Conservation (phyloP, 208 protist genomes). For the Leishmania lainsoni region DNA sequence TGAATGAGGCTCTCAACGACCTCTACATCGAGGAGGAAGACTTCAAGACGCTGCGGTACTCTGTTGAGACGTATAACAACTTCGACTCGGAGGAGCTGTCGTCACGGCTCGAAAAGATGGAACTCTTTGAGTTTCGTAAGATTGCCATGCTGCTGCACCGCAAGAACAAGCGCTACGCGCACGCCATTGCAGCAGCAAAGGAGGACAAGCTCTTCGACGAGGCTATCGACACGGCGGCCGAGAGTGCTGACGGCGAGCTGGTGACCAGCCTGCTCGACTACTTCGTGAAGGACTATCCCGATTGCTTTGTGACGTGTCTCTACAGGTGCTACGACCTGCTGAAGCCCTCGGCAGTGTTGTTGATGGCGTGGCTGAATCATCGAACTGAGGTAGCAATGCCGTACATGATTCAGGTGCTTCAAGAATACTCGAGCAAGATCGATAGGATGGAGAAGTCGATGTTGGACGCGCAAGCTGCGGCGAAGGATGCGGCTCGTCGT, state of each 20-base stretch:
- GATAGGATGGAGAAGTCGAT: slow-evolving; percentile 82
- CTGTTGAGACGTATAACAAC: slow-evolving; percentile 96
- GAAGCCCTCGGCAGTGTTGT: slow-evolving; percentile 95
- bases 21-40: slow-evolving; percentile 99
- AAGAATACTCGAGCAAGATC: slow-evolving; percentile 93
- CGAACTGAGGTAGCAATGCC: slow-evolving; percentile 99
- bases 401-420: slow-evolving; percentile 98
- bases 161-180: slow-evolving; percentile 89
- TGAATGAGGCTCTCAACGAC: slow-evolving; percentile 99
- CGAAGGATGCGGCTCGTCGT: slow-evolving; percentile 81
- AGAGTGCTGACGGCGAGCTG: slow-evolving; percentile 90
- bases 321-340: slow-evolving; percentile 98
- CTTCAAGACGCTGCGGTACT: slow-evolving; percentile 95
- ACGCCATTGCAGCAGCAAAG: slow-evolving; percentile 97
- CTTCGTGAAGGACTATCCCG: slow-evolving; percentile 96
- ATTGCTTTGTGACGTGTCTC: slow-evolving; percentile 96
- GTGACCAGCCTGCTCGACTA: slow-evolving; percentile 97
- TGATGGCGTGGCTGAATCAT: slow-evolving; percentile 98
- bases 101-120: slow-evolving; percentile 96
- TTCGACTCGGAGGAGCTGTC: slow-evolving; percentile 98
- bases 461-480: slow-evolving; percentile 79
- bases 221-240: slow-evolving; percentile 98
- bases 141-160: slow-evolving; percentile 98
- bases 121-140: slow-evolving; percentile 99
- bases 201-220: slow-evolving; percentile 98